These are phyloP conservation scores for Kurtzmaniella quercitrusa DNA, from an alignment of 1,139 yeast genomes.

Conservation along the genomic window DNA sequence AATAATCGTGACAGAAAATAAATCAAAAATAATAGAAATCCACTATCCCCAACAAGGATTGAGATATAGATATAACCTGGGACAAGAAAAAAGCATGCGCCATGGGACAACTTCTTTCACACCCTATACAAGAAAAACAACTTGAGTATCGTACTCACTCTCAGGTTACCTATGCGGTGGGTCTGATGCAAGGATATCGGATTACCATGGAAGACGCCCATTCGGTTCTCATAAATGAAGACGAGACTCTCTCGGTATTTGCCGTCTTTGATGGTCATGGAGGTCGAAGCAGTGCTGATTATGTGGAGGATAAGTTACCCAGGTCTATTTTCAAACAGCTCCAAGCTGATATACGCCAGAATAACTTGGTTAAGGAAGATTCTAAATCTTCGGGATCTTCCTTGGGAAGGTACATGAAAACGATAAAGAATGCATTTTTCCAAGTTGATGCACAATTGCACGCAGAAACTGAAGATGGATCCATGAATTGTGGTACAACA, in stretches of 20 bases:
- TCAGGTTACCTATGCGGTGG: conserved; percentile 55
- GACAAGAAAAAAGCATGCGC: not conserved
- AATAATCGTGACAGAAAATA: not conserved
- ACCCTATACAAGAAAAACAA: conserved; percentile 68
- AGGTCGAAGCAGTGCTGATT: conserved; percentile 58
- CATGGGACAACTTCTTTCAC: conserved; percentile 78
- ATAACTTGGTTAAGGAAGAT: not conserved
- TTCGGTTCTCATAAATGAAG: conserved; percentile 40
- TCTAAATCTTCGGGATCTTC: not conserved
- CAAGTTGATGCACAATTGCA: conserved; percentile 40
- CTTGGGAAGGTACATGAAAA: conserved; percentile 16
- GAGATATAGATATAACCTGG: not conserved
- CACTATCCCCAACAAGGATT: not conserved
- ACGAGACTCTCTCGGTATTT: conserved; percentile 51
- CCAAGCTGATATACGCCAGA: conserved; percentile 3
- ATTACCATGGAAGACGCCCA: conserved; percentile 78
- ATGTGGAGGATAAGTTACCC: conserved; percentile 45
- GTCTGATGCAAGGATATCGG: conserved; percentile 79
- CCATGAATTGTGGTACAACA: conserved; percentile 62
- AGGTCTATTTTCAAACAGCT: conserved; percentile 27
- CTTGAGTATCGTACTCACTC: conserved; percentile 43
- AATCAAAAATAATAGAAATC: not conserved
- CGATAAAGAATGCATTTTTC: conserved; percentile 54
- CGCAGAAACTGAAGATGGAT: conserved; percentile 41
- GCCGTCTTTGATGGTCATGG: conserved; percentile 86